Conservation (phyloP, 441 rosid species). For the Gossypium schwendimanii region DNA sequence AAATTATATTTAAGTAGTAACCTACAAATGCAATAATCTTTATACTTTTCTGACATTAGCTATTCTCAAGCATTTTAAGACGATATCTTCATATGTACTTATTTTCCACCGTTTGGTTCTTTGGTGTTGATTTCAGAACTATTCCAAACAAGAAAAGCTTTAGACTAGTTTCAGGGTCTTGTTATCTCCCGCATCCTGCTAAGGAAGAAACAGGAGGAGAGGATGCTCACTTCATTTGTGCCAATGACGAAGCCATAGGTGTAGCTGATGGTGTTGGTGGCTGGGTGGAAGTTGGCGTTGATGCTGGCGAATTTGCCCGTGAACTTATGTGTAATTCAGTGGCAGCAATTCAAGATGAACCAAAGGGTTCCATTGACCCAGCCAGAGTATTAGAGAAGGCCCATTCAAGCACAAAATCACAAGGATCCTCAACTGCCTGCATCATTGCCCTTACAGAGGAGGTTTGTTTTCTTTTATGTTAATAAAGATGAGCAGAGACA, state of each 20-base stretch:
- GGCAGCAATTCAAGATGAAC: constrained; percentile 43
- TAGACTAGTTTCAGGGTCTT: constrained; percentile 56
- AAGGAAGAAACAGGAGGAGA: constrained; percentile 67
- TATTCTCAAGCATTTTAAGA: neutral
- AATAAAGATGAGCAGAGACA: neutral
- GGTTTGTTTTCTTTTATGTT: constrained; percentile 28
- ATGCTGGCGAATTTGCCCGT: constrained; percentile 52
- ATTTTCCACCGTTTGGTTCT: neutral
- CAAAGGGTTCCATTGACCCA: constrained; percentile 43
- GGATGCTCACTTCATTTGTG: constrained; percentile 66
- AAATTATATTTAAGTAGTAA: neutral
- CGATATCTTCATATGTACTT: neutral
- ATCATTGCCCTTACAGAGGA: constrained; percentile 50
- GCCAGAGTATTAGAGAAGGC: constrained; percentile 56
- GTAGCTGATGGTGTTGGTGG: constrained; percentile 83
- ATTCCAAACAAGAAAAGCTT: constrained; percentile 29
- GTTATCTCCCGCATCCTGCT: constrained; percentile 60
- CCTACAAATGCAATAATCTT: no score
- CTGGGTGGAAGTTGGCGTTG: constrained; percentile 72
- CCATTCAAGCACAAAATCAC: constrained; percentile 43
- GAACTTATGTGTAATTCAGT: constrained; percentile 59
- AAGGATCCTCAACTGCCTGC: constrained; percentile 72
- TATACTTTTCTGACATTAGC: neutral
- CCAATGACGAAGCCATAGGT: constrained; percentile 54
- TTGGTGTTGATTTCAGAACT: constrained; percentile 21